phyloP scores from a whole-genome alignment of 2,329 filamentous ascomycete species.

The Penicillium fuscoglaucum region DNA sequence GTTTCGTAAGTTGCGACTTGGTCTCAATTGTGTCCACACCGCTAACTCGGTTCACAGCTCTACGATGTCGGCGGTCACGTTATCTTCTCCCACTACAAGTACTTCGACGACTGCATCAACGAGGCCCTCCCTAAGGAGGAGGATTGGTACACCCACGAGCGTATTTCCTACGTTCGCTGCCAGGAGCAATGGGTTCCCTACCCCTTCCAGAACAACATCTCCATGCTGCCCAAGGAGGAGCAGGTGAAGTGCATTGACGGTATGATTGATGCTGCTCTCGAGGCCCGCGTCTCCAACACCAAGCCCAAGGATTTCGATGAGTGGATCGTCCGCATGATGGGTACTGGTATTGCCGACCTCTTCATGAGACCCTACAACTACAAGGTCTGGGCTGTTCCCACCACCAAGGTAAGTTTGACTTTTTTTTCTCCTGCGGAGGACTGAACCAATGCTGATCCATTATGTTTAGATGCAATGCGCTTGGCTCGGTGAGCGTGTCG shows the following conservation, averaged over 20 bases:
- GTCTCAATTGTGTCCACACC: background rate
- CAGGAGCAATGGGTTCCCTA: conserved; percentile 96
- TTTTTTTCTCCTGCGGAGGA: background rate
- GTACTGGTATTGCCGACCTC: conserved; percentile 82
- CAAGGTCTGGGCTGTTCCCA: conserved; percentile 99
- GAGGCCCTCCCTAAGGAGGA: conserved; percentile 91
- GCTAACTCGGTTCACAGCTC: conserved; percentile 57
- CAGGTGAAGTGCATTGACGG: conserved; percentile 93
- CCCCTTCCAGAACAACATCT: conserved; percentile 99
- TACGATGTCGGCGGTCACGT: conserved; percentile 98
- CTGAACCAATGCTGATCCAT: conserved; percentile 10
- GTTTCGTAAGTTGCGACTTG: conserved; percentile 72
- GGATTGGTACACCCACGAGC: conserved; percentile 97
- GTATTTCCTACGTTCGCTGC: conserved; percentile 98
- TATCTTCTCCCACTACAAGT: conserved; percentile 99
- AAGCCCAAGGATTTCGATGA: conserved; percentile 98
- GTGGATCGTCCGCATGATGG: conserved; percentile 94
- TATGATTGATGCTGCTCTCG: conserved; percentile 90
- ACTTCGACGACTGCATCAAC: conserved; percentile 98
- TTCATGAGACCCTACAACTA: conserved; percentile 99
- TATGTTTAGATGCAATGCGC: conserved; percentile 85
- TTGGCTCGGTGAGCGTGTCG: conserved; percentile 98
- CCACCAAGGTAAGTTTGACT: conserved; percentile 71
- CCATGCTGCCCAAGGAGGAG: conserved; percentile 95
- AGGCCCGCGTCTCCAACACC: conserved; percentile 78